Evolutionary conservation across 2,329 filamentous ascomycete species (phyloP), one percentile per base, ranked within the genome.

Genomic region (Harringtonia aguacate): DNA sequence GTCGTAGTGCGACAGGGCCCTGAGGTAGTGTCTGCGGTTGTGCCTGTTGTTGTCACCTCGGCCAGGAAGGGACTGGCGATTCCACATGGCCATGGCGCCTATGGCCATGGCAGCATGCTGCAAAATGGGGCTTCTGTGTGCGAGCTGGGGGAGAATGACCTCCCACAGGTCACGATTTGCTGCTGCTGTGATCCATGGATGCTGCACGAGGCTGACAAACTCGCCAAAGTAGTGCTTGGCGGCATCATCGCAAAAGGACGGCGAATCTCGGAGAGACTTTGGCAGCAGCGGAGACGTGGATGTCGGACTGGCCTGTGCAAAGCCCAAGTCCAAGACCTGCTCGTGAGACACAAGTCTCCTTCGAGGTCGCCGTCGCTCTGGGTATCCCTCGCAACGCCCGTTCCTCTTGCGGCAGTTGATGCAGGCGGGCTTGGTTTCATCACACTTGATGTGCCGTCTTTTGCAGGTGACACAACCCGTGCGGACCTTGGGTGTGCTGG

Each of bases 51-150:
- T 20, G 39, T 35, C 8, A 24, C n/a, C 24, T 31, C 14, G 8
- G n/a, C 24, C 15, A 31, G 28, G 7, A 27, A 15, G 12, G 24
- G 38, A 31, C 39, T 35, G 29, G 18, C 39, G 39, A 34, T 41
- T 27, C 39, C 39, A 41, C 29, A 35, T 15, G 21, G 14, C 15
- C 39, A 58, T 53, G 14, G 56, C 56, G 27, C 61, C 61, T 9
- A 63, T 55, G 13, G 61, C 62, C 29, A 61, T 52, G 47, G 57
- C 59, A 35, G 62, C 61, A 38, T 59, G 58, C 9, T 56, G 56
- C 10, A 65, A 54, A 4, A 60, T 58, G 17, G 53, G 44, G 35
- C 59, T 56, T n/a, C 56, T 48, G 13, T 48, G 54, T 9, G 58
- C 44, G n/a, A 65, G 53, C 8, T 54, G 55, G 3, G 60, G 61